Evolutionary conservation across 305 asterid species (phyloP).

Genomic region (Solanum hybrid): DNA sequence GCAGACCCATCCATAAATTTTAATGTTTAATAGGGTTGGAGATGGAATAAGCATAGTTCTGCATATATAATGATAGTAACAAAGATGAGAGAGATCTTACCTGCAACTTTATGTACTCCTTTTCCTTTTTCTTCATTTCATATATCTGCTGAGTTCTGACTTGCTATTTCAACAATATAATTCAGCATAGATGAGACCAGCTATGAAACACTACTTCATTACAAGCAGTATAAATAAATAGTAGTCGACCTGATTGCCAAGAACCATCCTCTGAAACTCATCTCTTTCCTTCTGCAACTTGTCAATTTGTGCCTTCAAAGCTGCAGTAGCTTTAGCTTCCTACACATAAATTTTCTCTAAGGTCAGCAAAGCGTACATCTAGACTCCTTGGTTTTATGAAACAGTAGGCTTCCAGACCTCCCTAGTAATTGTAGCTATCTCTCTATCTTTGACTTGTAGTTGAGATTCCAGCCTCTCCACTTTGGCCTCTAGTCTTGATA

Average conservation of each 20-base stretch:
- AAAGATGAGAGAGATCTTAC: conserved; percentile 21
- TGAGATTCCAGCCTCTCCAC: conserved; percentile 87
- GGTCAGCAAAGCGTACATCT: background rate
- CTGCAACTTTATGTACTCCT: conserved; percentile 89
- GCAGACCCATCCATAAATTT: background rate
- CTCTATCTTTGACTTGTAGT: conserved; percentile 73
- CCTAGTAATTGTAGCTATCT: conserved; percentile 89
- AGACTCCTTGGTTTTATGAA: background rate
- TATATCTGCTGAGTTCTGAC: conserved; percentile 88
- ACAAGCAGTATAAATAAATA: conserved; percentile 11
- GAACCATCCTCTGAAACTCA: conserved; percentile 94
- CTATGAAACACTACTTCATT: background rate
- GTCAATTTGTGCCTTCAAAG: conserved; percentile 74
- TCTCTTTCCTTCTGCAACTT: conserved; percentile 97
- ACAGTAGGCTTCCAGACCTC: conserved; percentile 35
- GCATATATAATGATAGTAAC: background rate
- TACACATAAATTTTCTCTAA: conserved; percentile 17
- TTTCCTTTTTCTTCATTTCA: conserved; percentile 98
- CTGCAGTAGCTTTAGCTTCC: conserved; percentile 88
- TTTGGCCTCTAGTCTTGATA: conserved; percentile 87
- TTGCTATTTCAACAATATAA: conserved; percentile 47
- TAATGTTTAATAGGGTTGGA: background rate
- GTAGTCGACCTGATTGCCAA: conserved; percentile 80
- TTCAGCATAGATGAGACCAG: background rate
- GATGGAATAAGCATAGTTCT: background rate